Evolutionary conservation across 345 rosid genomes (phyloP).

Genomic region (Citrus cavaleriei): DNA sequence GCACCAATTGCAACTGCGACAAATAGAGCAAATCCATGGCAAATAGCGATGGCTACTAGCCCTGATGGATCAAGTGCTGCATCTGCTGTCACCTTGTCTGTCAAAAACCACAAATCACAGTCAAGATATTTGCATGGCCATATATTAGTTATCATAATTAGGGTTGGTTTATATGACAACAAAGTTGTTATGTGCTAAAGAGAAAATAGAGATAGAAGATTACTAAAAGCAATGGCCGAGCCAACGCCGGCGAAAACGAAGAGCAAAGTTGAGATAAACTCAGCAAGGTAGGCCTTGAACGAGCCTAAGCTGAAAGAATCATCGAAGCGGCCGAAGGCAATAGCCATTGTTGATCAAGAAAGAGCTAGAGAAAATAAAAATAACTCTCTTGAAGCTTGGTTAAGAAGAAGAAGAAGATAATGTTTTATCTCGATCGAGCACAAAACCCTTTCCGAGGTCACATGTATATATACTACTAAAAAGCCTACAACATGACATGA

Average conservation of each 20-base stretch:
- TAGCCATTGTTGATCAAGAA: conserved; percentile 29
- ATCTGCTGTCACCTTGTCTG: conserved; percentile 71
- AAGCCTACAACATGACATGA: not conserved
- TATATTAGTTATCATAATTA: not conserved
- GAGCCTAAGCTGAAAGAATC: conserved; percentile 84
- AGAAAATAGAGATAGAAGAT: not conserved
- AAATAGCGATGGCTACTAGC: conserved; percentile 75
- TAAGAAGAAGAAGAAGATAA: not conserved
- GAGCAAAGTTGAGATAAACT: conserved; percentile 91
- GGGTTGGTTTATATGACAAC: not conserved
- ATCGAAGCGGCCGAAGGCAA: conserved; percentile 80
- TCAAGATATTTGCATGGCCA: not conserved
- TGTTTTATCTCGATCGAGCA: not conserved
- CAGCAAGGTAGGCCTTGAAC: conserved; percentile 79
- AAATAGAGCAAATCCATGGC: conserved; percentile 90
- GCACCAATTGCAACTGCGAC: conserved; percentile 88
- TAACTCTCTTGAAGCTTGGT: not conserved
- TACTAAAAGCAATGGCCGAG: conserved; percentile 88
- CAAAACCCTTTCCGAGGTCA: conserved; percentile 4
- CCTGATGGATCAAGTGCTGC: conserved; percentile 89
- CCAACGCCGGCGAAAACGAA: conserved; percentile 96
- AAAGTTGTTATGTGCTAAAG: not conserved
- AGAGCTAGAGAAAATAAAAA: not conserved
- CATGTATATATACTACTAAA: not conserved
- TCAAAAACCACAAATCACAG: not conserved